Conservation (phyloP, 495 filamentous ascomycete species). For the Trichoderma virens region DNA sequence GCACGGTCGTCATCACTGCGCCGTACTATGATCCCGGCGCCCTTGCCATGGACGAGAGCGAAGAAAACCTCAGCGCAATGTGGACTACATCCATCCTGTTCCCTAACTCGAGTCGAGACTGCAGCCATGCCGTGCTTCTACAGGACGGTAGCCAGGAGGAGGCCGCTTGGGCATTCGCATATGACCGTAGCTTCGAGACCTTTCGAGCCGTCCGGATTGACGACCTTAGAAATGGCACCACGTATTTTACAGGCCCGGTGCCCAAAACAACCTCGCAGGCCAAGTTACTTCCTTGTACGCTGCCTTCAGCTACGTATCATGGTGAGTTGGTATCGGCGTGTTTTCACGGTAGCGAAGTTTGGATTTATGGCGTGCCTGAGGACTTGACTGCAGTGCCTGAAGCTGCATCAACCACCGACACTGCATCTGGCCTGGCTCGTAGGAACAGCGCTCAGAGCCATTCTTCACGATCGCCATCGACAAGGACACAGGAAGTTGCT, state of each 20-base stretch:
- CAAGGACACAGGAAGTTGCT: neutral
- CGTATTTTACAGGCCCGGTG: conserved; percentile 71
- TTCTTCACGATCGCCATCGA: conserved; percentile 2
- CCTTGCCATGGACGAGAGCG: conserved; percentile 29
- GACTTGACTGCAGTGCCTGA: conserved; percentile 54
- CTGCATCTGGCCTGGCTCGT: conserved; percentile 23
- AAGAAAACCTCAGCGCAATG: conserved; percentile 64
- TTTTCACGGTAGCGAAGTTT: conserved; percentile 64
- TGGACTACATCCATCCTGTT: conserved; percentile 90
- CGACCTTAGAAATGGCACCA: conserved; percentile 65
- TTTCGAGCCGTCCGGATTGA: conserved; percentile 71
- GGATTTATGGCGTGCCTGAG: conserved; percentile 74
- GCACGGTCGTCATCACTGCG: conserved; percentile 70
- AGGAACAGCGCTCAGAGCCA: conserved; percentile 29
- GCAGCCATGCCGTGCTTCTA: conserved; percentile 67
- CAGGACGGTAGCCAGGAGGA: conserved; percentile 63
- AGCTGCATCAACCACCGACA: conserved; percentile 20
- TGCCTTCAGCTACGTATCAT: conserved; percentile 57
- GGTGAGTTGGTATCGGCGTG: conserved; percentile 72
- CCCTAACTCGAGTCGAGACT: conserved; percentile 66
- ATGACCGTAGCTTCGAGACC: conserved; percentile 65
- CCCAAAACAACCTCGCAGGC: conserved; percentile 34
- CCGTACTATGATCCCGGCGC: conserved; percentile 63
- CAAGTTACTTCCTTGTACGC: conserved; percentile 53
- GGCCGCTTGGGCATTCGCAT: conserved; percentile 71